phyloP scores from a whole-genome alignment of 2,329 filamentous ascomycete genomes.

The Venturia carpophila region DNA sequence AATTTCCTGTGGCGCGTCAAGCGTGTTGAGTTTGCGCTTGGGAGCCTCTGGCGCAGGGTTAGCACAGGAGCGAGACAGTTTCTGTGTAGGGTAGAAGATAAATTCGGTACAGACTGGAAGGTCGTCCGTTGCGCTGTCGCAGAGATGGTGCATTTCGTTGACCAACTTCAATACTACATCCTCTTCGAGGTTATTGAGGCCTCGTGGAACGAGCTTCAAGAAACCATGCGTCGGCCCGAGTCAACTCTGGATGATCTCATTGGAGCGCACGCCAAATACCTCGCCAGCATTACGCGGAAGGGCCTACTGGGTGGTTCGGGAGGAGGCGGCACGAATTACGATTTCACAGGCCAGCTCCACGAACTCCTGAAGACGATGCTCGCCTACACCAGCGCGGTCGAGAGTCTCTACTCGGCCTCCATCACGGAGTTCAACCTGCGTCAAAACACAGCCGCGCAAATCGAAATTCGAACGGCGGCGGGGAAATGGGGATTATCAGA shows the following conservation, averaged over 20 bases:
- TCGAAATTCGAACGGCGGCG: constrained; percentile 57
- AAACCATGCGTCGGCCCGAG: constrained; percentile 71
- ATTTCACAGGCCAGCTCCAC: constrained; percentile 84
- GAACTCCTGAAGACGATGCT: constrained; percentile 93
- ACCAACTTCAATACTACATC: constrained; percentile 96
- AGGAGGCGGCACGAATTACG: constrained; percentile 34
- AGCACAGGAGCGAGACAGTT: constrained; percentile 95
- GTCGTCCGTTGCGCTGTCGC: constrained; percentile 78
- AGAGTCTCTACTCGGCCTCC: constrained; percentile 88
- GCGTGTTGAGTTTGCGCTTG: constrained; percentile 87
- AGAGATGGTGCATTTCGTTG: constrained; percentile 98
- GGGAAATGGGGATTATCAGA: constrained; percentile 58
- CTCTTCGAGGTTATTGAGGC: constrained; percentile 97
- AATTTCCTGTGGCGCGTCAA: constrained; percentile 99
- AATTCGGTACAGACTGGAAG: constrained; percentile 78
- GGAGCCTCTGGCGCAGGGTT: constrained; percentile 85
- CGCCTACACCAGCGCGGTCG: constrained; percentile 83
- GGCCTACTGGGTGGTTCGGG: constrained; percentile 57
- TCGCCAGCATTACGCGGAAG: constrained; percentile 92
- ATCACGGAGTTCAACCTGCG: constrained; percentile 87
- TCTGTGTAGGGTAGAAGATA: constrained; percentile 65
- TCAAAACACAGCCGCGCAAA: constrained; percentile 74
- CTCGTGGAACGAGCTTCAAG: constrained; percentile 85
- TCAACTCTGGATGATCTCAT: constrained; percentile 95
- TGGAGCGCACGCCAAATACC: constrained; percentile 79